Percentiles rank a stretch among this genome's conserved stretches.
Conservation (phyloP, 1,139 yeast genomes). For the Magnusiomyces sp. region DNA sequence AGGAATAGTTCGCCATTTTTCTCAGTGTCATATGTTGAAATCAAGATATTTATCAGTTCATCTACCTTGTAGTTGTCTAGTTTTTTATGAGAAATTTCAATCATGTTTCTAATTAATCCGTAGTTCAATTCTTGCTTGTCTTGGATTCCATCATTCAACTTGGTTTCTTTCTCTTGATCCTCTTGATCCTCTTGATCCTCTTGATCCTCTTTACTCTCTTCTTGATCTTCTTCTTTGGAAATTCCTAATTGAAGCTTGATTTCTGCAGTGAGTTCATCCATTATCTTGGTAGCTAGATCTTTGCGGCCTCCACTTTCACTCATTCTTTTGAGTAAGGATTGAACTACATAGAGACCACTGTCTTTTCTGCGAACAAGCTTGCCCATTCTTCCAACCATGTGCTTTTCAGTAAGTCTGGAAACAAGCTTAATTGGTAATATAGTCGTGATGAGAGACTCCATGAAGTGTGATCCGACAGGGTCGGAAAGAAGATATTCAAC, state of each 20-base stretch:
- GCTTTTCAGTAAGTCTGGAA: constrained; percentile 58
- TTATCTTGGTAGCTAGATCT: constrained; percentile 48
- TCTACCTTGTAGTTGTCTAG: constrained; percentile 49
- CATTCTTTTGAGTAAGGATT: constrained; percentile 54
- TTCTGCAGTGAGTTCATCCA: constrained; percentile 53
- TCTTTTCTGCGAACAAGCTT: constrained; percentile 64
- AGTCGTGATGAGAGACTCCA: constrained; percentile 61
- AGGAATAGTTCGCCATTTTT: constrained; percentile 40
- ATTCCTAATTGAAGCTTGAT: background rate
- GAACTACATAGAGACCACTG: constrained; percentile 78
- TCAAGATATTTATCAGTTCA: constrained; percentile 55
- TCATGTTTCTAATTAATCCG: constrained; percentile 36
- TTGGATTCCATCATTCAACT: background rate
- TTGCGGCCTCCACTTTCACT: constrained; percentile 34
- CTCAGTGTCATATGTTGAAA: constrained; percentile 44
- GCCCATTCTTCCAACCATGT: constrained; percentile 65
- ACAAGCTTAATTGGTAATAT: constrained; percentile 60
- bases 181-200: too few relatives aligned
- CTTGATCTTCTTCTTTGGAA: background rate
- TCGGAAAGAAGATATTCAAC: constrained; percentile 80
- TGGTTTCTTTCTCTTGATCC: background rate
- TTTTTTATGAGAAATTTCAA: constrained; percentile 41
- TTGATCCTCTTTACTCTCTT: too few relatives aligned
- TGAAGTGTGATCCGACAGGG: constrained; percentile 84
- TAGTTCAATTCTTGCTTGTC: background rate